phyloP scores from a whole-genome alignment of 2,329 filamentous ascomycete species.

The Alternaria triticimaculans region DNA sequence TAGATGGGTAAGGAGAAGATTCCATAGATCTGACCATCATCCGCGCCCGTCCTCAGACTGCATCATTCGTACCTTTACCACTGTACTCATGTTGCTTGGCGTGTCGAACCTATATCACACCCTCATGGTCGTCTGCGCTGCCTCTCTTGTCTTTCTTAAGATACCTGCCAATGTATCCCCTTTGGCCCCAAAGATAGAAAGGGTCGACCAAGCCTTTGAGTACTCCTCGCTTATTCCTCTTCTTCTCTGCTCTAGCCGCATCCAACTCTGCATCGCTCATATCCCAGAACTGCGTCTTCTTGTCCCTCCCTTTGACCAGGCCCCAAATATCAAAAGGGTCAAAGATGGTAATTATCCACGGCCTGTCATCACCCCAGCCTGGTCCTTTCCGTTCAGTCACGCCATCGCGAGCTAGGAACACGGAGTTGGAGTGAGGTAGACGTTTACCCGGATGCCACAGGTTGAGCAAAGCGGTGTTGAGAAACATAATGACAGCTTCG shows the following conservation, averaged over 20 bases:
- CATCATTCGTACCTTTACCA: background rate
- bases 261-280: slow-evolving; percentile 43
- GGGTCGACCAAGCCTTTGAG: slow-evolving; percentile 34
- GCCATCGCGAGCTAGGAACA: slow-evolving; percentile 60
- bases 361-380: slow-evolving; percentile 57
- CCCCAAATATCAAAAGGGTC: slow-evolving; percentile 48
- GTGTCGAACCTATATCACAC: background rate
- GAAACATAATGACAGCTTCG: slow-evolving; percentile 59
- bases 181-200: slow-evolving; percentile 37
- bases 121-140: background rate
- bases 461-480: slow-evolving; percentile 60
- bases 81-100: background rate
- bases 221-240: slow-evolving; percentile 32
- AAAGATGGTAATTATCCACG: slow-evolving; percentile 50
- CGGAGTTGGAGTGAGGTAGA: slow-evolving; percentile 57
- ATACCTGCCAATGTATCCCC: slow-evolving; percentile 38
- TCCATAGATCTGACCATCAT: background rate
- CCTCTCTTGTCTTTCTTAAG: slow-evolving; percentile 16
- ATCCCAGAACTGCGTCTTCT: slow-evolving; percentile 48
- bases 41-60: background rate
- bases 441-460: slow-evolving; percentile 59
- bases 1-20: background rate
- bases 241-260: slow-evolving; percentile 31
- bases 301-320: slow-evolving; percentile 38
- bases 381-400: slow-evolving; percentile 60